phyloP scores from a whole-genome alignment of 2,329 filamentous ascomycete species.

The Trichophyton rubrum region DNA sequence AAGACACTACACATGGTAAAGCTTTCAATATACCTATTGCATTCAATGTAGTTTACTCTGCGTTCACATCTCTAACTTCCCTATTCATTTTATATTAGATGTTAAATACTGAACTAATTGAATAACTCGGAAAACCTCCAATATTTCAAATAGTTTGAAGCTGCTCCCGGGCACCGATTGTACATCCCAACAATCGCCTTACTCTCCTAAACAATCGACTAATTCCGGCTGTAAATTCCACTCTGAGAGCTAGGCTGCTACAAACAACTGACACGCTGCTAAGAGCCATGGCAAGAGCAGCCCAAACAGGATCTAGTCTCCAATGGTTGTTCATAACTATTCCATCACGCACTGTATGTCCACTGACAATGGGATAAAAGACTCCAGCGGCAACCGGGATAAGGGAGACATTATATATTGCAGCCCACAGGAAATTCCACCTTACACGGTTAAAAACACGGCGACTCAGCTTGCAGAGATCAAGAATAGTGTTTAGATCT shows the following conservation, averaged over 20 bases:
- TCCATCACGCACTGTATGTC: conserved; percentile 24
- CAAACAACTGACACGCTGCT: conserved; percentile 81
- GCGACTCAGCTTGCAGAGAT: conserved; percentile 57
- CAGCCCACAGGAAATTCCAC: conserved; percentile 77
- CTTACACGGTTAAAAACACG: conserved; percentile 66
- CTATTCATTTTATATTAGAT: too few relatives aligned
- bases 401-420: conserved; percentile 66
- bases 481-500: conserved; percentile 56
- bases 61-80: too few relatives aligned
- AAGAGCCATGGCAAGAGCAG: conserved; percentile 79
- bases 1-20: too few relatives aligned
- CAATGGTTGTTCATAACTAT: conserved; percentile 28
- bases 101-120: too few relatives aligned
- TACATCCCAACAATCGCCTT: too few relatives aligned
- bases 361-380: conserved; percentile 49
- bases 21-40: too few relatives aligned
- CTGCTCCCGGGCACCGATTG: too few relatives aligned
- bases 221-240: conserved; percentile 17
- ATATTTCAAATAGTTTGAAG: neutral
- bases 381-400: conserved; percentile 72
- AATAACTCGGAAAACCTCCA: neutral
- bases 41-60: too few relatives aligned
- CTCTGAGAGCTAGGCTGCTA: conserved; percentile 63
- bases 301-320: conserved; percentile 52
- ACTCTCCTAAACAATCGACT: neutral